phyloP scores from a whole-genome alignment of 257 asterid species.

The Solanum sitiens region DNA sequence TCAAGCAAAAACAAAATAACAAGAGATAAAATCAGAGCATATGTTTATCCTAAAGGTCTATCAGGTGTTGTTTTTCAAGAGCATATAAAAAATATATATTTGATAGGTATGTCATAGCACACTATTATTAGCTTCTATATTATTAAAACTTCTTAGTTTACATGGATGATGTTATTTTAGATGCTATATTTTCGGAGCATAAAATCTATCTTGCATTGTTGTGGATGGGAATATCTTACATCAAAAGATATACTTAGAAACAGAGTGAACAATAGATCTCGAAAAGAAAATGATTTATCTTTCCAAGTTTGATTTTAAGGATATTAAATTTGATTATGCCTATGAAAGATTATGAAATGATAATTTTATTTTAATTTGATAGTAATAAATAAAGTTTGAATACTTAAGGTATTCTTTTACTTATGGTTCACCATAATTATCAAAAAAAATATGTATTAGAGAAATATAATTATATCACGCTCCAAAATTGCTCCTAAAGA shows the following conservation, averaged over 20 bases:
- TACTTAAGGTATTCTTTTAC: neutral
- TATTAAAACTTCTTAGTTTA: neutral
- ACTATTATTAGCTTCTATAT: too few relatives aligned
- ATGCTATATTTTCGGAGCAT: neutral
- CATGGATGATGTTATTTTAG: neutral
- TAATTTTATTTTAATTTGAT: too few relatives aligned
- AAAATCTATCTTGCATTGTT: too few relatives aligned
- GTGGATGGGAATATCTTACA: neutral
- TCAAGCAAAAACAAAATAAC: too few relatives aligned
- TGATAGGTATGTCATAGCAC: neutral
- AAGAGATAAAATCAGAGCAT: neutral
- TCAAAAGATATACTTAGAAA: neutral
- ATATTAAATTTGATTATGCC: neutral
- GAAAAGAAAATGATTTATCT: too few relatives aligned
- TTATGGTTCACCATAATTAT: neutral
- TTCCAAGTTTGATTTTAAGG: too few relatives aligned
- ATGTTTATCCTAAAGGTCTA: too few relatives aligned
- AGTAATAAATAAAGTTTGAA: neutral
- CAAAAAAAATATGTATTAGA: too few relatives aligned
- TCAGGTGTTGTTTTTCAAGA: neutral
- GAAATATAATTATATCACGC: neutral
- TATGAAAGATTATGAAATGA: neutral
- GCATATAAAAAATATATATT: neutral
- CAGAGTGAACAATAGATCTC: too few relatives aligned
- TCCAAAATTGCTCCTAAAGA: neutral